Evolutionary conservation across 352 stramenopile genomes (phyloP), one percentile per base, ranked within the genome.

Genomic region (Pythium aristosporum): DNA sequence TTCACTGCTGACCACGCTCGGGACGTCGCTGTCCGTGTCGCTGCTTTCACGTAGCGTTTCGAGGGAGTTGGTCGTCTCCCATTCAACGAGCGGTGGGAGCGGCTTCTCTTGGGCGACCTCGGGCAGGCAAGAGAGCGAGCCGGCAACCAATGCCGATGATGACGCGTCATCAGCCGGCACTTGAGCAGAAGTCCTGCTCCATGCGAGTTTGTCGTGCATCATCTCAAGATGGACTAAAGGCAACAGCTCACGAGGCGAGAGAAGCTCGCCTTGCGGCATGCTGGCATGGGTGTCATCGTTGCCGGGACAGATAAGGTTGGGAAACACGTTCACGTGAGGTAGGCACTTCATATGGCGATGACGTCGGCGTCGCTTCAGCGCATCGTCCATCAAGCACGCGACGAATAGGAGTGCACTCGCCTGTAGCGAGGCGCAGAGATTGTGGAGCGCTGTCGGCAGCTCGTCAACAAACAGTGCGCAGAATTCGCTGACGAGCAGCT

Each of bases 391-490:
- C 39, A 61, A 30, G 7, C 21, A 25, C 23, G 41, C n/a, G 51
- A 58, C 15, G 25, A n/a, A 59, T 11, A 25, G 43, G 21, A 58
- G 50, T 12, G 46, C n/a, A n/a, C 36, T 61, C 5, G 48, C 56
- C 9, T 65, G 37, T 2, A 65, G 50, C 32, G 57, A 41, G 7
- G 62, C 57, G 11, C 55, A 48, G 10, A 61, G 30, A 6, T 48
- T 12, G 41, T 64, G 32, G 6, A 69, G 46, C 21, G 55, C 55
- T 12, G 37, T 10, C 10, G 63, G 63, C n/a, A 69, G 41, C 34
- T 54, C 63, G n/a, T 43, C 21, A 12, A 46, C 42, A 11, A 63
- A n/a, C 18, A 63, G 13, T 9, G 41, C 28, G 3, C 51, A 48
- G 8, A 69, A 23, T 39, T 69, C 54, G 34, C 21, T 47, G 0